Evolutionary conservation across 129 eudicot genomes (phyloP), one percentile per base, ranked within the genome.

Genomic region (Smallanthus sonchifolius): DNA sequence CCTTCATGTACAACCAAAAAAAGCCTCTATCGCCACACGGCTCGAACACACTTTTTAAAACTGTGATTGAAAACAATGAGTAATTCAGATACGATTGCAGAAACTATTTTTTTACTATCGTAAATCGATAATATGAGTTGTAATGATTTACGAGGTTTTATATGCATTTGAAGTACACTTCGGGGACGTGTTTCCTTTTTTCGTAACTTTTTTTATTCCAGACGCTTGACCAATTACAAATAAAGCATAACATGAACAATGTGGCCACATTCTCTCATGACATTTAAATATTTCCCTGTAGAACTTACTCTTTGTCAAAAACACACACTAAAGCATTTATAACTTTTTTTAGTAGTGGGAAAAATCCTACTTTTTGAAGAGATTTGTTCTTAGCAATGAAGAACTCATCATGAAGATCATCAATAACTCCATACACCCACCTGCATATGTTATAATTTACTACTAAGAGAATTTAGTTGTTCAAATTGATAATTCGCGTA

Each of bases 211-310:
- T 10, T 36, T 7, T 28, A 67, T 42, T 44, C 44, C 13, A 47
- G 42, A 43, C 20, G 2, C 37, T 47, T 47, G 60, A 68, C 30
- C 55, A 35, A 17, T 24, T 14, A 45, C 42, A 48, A 28, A 69
- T 30, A 45, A 32, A 32, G 32, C 43, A 69, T 47, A 69, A 94
- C 98, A 97, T 90, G 97, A 82, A 94, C 91, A 82, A 52, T 83
- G 71, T 94, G 97, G 16, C 98, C 98, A 77, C 98, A 94, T 90
- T 94, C 98, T 81, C 97, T 86, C 98, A 94, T 90, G 82, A 86
- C 98, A 83, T 90, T 94, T 77, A 94, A 67, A 82, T 88, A 90
- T 86, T 94, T 94, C 73, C 98, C 98, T 1, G 67, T 61, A 68
- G 24, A 80, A 72, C 81, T 60, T 6, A 81, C 11, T 17, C 45